phyloP scores from a whole-genome alignment of 192 early-diverging fungal genomes.

The Obelidium mucronatum region DNA sequence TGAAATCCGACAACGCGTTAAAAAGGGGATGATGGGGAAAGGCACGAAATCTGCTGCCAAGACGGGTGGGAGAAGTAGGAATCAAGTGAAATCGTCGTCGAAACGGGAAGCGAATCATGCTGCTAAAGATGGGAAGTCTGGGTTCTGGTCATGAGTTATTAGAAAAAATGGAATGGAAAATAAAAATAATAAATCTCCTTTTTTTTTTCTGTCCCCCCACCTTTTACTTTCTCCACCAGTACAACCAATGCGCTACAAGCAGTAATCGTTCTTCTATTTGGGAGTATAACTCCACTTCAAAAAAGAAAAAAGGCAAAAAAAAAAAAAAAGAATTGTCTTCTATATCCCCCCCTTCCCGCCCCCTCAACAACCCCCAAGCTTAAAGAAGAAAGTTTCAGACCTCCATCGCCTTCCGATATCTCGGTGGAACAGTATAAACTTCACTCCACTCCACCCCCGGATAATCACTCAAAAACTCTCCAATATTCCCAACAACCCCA shows the following conservation, averaged over 20 bases:
- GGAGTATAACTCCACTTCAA: too few species aligned
- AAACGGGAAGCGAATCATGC: constrained; percentile 21
- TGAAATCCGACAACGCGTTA: constrained; percentile 45
- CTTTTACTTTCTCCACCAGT: too few species aligned
- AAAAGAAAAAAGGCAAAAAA: too few species aligned
- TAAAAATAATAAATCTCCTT: too few species aligned
- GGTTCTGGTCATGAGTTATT: constrained; percentile 13
- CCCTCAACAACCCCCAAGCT: neutral
- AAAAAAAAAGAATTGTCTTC: too few species aligned
- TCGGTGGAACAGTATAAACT: neutral
- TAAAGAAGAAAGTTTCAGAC: neutral
- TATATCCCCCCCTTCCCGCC: too few species aligned
- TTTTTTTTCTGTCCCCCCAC: too few species aligned
- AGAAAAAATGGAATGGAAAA: neutral
- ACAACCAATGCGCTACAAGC: too few species aligned
- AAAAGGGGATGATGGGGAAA: constrained; percentile 40
- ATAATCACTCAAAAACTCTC: constrained; percentile 64
- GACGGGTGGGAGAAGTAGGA: constrained; percentile 12
- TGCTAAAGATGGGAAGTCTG: constrained; percentile 23
- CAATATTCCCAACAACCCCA: constrained; percentile 80
- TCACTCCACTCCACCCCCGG: neutral
- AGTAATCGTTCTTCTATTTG: too few species aligned
- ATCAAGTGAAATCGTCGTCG: constrained; percentile 1
- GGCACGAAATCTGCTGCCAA: constrained; percentile 9
- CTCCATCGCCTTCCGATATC: neutral